phyloP scores from a whole-genome alignment of 2,329 filamentous ascomycete species.

The Fusarium clavum region DNA sequence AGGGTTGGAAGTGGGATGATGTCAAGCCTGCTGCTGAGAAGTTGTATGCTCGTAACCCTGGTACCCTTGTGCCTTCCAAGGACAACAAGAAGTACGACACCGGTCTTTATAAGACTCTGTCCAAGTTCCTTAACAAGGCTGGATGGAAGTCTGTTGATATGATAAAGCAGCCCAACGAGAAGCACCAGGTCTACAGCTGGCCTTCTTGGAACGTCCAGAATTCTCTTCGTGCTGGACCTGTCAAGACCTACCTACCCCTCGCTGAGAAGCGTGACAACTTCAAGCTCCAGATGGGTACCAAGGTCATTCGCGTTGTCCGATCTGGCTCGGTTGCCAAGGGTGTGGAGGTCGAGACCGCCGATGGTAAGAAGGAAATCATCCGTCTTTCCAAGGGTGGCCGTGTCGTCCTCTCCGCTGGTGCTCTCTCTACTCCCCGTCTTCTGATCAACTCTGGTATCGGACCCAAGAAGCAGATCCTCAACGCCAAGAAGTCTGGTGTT shows the following conservation, averaged over 20 bases:
- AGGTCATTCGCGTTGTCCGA: slow-evolving; percentile 72
- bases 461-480: slow-evolving; percentile 67
- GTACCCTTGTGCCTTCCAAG: slow-evolving; percentile 70
- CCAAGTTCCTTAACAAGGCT: slow-evolving; percentile 66
- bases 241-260: slow-evolving; percentile 75
- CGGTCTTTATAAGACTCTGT: slow-evolving; percentile 71
- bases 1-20: slow-evolving; percentile 71
- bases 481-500: slow-evolving; percentile 62
- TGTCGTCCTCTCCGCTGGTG: slow-evolving; percentile 74
- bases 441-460: slow-evolving; percentile 71
- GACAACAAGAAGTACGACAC: slow-evolving; percentile 76
- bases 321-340: slow-evolving; percentile 70
- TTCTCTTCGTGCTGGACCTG: slow-evolving; percentile 74
- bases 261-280: slow-evolving; percentile 72
- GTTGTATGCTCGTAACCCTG: slow-evolving; percentile 65
- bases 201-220: slow-evolving; percentile 75
- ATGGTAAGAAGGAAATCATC: slow-evolving; percentile 65
- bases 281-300: slow-evolving; percentile 71
- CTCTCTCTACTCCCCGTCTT: slow-evolving; percentile 75
- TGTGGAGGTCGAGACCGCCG: slow-evolving; percentile 67
- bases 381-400: slow-evolving; percentile 70
- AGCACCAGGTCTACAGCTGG: slow-evolving; percentile 73
- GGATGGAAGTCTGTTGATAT: slow-evolving; percentile 74
- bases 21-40: slow-evolving; percentile 68
- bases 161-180: slow-evolving; percentile 68